These are phyloP conservation scores for Porpolomopsis calyptriformis DNA, from an alignment of 768 basidiomycete genomes.

Conservation along the genomic window DNA sequence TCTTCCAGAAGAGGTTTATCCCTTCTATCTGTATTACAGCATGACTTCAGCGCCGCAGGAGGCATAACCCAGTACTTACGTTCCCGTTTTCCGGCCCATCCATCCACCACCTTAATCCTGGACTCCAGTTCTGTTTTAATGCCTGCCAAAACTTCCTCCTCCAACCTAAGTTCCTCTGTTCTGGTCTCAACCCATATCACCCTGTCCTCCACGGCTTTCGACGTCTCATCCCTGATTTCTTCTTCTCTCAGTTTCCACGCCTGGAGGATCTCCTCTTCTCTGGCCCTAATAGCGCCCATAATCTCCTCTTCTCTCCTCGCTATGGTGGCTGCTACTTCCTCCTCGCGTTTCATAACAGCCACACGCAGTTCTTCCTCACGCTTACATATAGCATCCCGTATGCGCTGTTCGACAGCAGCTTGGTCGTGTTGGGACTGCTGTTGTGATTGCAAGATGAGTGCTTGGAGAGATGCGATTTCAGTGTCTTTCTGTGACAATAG, in stretches of 20 bases:
- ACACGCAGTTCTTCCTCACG: constrained; percentile 63
- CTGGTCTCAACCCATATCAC: constrained; percentile 34
- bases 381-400: constrained; percentile 47
- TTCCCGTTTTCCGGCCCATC: constrained; percentile 16
- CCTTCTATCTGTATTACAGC: constrained; percentile 27
- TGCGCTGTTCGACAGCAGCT: constrained; percentile 29
- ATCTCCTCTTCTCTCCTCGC: constrained; percentile 60
- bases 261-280: constrained; percentile 53
- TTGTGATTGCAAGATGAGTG: constrained; percentile 29
- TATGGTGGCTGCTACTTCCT: constrained; percentile 58
- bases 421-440: constrained; percentile 19
- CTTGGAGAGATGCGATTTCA: constrained; percentile 44
- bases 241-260: constrained; percentile 48
- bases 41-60: not conserved
- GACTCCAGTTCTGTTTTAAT: constrained; percentile 41
- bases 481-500: constrained; percentile 47
- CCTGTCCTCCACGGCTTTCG: constrained; percentile 32
- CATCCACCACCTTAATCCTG: constrained; percentile 35
- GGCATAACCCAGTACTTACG: constrained; percentile 3
- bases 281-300: constrained; percentile 52
- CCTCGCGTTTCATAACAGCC: constrained; percentile 56
- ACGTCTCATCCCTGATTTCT: constrained; percentile 41
- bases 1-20: constrained; percentile 62
- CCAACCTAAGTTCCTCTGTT: constrained; percentile 43
- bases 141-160: constrained; percentile 39